Evolutionary conservation across 2,329 filamentous ascomycete genomes (phyloP), one percentile per base, ranked within the genome.

Genomic region (Ophiostoma triangulosporum): DNA sequence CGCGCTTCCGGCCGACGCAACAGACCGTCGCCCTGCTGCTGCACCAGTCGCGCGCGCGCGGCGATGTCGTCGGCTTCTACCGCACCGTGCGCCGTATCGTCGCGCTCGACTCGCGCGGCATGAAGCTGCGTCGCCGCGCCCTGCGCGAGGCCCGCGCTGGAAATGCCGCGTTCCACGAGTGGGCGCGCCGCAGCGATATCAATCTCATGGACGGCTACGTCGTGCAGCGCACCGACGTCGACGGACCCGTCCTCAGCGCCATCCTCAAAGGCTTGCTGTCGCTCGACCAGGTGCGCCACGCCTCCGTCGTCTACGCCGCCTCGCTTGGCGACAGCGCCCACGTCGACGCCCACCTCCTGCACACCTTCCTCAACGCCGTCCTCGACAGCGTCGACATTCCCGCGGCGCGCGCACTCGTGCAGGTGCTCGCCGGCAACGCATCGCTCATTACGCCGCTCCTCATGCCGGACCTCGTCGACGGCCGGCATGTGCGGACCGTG

Each of bases 11-110:
- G 33, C 74, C 75, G 2, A 78, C 75, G 0, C 65, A 70, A 43
- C 70, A 70, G 24, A 78, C 76, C 0, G 65, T 72, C 22, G 64
- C 72, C 6, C 74, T 71, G 54, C 64, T 80, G 17, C 60, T 80
- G 20, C 70, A 73, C 46, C 76, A 79, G 58, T 75, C 74, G 60
- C 71, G 68, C 35, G 62, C 61, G 6, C 67, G 65, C 6, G 63
- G 66, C 2, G 69, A 76, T 40, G 58, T 70, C 1, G 60, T 68
- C 6, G 65, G 66, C 11, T 73, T 78, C 53, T 66, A 73, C 32
- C 64, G 66, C n/a, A 60, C 71, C 0, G 60, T 78, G 36, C 65
- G 68, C 15, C 70, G 72, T 38, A 65, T 79, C 56, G 67, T 71
- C 17, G 75, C 72, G 1, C 56, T 66, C 3, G 70, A 76, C 51